Evolutionary conservation across 2,329 filamentous ascomycete genomes (phyloP).

Genomic region (Alternaria arbusti): DNA sequence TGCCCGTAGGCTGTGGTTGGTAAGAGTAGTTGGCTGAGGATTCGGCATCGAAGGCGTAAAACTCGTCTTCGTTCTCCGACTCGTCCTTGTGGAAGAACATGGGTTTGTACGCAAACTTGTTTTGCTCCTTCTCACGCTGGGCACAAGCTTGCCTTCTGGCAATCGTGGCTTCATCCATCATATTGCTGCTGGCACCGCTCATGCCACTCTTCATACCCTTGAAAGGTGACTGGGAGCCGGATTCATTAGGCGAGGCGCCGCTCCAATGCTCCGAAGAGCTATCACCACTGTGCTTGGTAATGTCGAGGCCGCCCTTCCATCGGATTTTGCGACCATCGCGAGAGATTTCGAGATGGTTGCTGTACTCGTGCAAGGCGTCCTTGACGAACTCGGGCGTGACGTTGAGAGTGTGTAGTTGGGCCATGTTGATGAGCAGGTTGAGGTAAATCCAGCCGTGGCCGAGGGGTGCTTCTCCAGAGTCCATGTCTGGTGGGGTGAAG

Average conservation of each 20-base stretch:
- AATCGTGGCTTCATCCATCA: slow-evolving; percentile 21
- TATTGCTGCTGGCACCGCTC: slow-evolving; percentile 28
- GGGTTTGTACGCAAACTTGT: slow-evolving; percentile 54
- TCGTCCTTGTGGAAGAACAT: slow-evolving; percentile 56
- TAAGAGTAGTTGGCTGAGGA: slow-evolving; percentile 39
- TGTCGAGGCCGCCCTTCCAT: slow-evolving; percentile 74
- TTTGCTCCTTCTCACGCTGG: slow-evolving; percentile 33
- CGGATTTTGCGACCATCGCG: slow-evolving; percentile 78
- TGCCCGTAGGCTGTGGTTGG: slow-evolving; percentile 35
- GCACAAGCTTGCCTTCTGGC: slow-evolving; percentile 24
- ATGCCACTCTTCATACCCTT: slow-evolving; percentile 32
- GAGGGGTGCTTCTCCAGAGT: slow-evolving; percentile 60
- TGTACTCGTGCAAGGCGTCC: slow-evolving; percentile 72
- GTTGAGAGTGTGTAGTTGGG: slow-evolving; percentile 84
- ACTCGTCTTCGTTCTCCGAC: slow-evolving; percentile 49
- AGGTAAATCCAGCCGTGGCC: slow-evolving; percentile 84
- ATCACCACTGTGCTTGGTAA: slow-evolving; percentile 71
- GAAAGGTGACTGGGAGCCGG: slow-evolving; percentile 32
- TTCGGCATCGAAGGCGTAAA: slow-evolving; percentile 40
- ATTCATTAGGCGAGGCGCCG: slow-evolving; percentile 59
- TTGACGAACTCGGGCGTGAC: slow-evolving; percentile 81
- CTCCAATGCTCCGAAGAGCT: slow-evolving; percentile 52
- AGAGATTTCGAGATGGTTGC: slow-evolving; percentile 78
- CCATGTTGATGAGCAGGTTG: slow-evolving; percentile 80
- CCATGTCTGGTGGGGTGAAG: slow-evolving; percentile 65